Evolutionary conservation across 345 rosid genomes (phyloP), one percentile per base, ranked within the genome.

Genomic region (Turnera subulata): DNA sequence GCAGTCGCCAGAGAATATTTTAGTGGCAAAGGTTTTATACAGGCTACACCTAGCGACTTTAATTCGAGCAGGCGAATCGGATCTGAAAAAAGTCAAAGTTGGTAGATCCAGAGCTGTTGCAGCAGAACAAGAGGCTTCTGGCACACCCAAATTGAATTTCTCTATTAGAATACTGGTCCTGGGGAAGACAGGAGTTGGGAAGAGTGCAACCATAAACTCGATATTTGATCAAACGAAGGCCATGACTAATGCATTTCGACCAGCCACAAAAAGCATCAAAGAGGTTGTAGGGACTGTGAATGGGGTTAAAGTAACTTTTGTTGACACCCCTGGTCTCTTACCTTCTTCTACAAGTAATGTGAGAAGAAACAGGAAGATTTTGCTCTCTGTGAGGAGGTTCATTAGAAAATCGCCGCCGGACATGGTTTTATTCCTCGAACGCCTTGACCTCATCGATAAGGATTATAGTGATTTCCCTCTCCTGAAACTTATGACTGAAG

Each of bases 201-300:
- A 93, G 82, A 93, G 97, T 71, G 96, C 99, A 39, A 93, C 99
- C 38, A 84, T 85, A 75, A 93, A 93, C 75, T 86, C 99, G 7
- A 69, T 93, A 16, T 81, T 89, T 44, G 84, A 79, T 69, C 86
- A 89, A 70, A 55, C 71, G 19, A 89, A 76, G 76, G 72, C 86
- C 10, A 64, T 63, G 67, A 93, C 96, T 23, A 66, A 75, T 71
- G 99, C 99, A 52, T 93, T 89, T 79, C 71, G 55, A 53, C 94
- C 96, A 8, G 82, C 83, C 50, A 93, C 97, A 8, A 62, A 77
- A 52, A 29, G 25, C 64, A 80, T 93, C 61, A 79, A 64, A 76
- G 97, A 93, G 80, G 80, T 89, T 62, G 53, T 19, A 23, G 97
- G 94, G 51, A 78, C 75, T 66, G 75, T 87, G 29, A 55, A 58